phyloP scores from a whole-genome alignment of 352 stramenopile species.

The Phytophthora litchii region DNA sequence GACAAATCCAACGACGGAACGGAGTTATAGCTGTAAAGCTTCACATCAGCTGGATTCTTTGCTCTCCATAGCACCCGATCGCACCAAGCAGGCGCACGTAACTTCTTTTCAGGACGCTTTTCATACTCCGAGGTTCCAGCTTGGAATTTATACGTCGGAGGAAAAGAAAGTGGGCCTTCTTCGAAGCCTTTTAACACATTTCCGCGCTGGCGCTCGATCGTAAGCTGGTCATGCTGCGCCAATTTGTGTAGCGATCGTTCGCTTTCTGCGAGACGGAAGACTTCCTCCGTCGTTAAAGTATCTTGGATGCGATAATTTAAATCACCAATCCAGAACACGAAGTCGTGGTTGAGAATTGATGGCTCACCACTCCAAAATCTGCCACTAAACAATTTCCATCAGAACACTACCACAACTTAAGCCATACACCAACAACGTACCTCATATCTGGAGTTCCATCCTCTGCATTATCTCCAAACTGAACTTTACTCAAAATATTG shows the following conservation, averaged over 20 bases:
- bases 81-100: slow-evolving; percentile 97
- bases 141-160: slow-evolving; percentile 98
- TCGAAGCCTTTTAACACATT: slow-evolving; percentile 90
- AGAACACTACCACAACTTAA: background rate
- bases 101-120: slow-evolving; percentile 98
- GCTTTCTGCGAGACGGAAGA: slow-evolving; percentile 63
- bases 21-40: slow-evolving; percentile 87
- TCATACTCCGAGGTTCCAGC: slow-evolving; percentile 96
- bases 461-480: slow-evolving; percentile 81
- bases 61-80: slow-evolving; percentile 88
- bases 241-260: slow-evolving; percentile 43
- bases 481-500: slow-evolving; percentile 97
- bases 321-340: slow-evolving; percentile 98
- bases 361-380: slow-evolving; percentile 60
- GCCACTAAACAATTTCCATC: slow-evolving; percentile 15
- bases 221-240: slow-evolving; percentile 65
- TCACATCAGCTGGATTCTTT: slow-evolving; percentile 56
- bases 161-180: slow-evolving; percentile 92
- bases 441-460: slow-evolving; percentile 34
- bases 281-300: slow-evolving; percentile 74
- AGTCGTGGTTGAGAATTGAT: slow-evolving; percentile 96
- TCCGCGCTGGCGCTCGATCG: slow-evolving; percentile 67
- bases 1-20: slow-evolving; percentile 93
- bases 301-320: slow-evolving; percentile 92
- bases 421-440: slow-evolving; percentile 11